These are phyloP conservation scores for Friedmanniomyces simplex DNA, from an alignment of 495 filamentous ascomycete genomes.

Conservation along the genomic window DNA sequence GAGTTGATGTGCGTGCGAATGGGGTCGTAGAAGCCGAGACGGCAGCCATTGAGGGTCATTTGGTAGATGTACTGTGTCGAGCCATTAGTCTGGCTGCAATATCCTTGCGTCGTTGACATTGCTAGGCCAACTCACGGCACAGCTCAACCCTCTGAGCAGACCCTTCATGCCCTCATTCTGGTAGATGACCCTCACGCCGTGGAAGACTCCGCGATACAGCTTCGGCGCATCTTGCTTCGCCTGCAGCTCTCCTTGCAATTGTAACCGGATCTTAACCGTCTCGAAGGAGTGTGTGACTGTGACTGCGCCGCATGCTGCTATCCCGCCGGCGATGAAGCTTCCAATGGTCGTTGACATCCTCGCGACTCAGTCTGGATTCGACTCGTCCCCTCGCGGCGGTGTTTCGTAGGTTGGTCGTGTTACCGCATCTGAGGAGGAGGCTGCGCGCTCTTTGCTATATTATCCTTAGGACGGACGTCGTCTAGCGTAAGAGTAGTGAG, in stretches of 20 bases:
- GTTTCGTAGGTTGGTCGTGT: not conserved
- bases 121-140: slow-evolving; percentile 47
- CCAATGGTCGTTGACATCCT: slow-evolving; percentile 29
- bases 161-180: slow-evolving; percentile 82
- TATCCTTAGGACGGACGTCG: no score
- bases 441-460: not conserved
- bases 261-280: slow-evolving; percentile 96
- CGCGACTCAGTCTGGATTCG: not conserved
- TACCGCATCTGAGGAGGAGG: not conserved
- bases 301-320: slow-evolving; percentile 93
- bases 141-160: slow-evolving; percentile 79
- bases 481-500: no score
- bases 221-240: slow-evolving; percentile 69
- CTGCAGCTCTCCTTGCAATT: slow-evolving; percentile 94
- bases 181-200: slow-evolving; percentile 82
- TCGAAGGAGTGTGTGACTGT: slow-evolving; percentile 98
- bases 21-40: slow-evolving; percentile 95
- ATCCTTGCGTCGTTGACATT: not conserved
- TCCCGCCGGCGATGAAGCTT: slow-evolving; percentile 85
- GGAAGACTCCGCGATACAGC: slow-evolving; percentile 84
- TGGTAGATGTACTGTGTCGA: slow-evolving; percentile 77
- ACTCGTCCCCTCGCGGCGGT: not conserved
- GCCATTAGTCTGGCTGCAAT: not conserved
- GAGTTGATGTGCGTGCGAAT: slow-evolving; percentile 59
- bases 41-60: slow-evolving; percentile 90